Conservation (phyloP, 305 asterid species). For the Solanum hybrid region DNA sequence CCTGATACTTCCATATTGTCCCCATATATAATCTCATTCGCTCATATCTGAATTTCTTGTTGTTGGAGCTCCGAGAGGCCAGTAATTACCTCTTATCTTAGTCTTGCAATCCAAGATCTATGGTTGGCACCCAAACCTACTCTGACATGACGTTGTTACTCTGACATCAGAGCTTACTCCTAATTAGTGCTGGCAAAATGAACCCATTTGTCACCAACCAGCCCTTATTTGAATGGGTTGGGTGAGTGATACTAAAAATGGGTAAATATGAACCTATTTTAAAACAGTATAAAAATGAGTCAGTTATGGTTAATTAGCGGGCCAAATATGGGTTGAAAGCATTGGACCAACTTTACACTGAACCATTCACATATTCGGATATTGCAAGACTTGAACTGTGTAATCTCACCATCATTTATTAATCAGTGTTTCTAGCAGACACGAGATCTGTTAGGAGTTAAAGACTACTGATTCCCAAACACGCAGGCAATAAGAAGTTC, state of each 20-base stretch:
- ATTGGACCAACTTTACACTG: background rate
- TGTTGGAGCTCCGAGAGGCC: background rate
- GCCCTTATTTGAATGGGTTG: background rate
- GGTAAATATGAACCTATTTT: background rate
- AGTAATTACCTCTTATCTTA: background rate
- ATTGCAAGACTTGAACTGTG: background rate
- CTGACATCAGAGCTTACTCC: background rate
- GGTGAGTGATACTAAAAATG: background rate
- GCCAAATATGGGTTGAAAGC: background rate
- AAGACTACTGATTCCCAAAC: background rate
- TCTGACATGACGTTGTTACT: background rate
- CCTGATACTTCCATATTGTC: background rate
- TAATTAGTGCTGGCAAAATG: background rate
- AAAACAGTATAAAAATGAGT: background rate
- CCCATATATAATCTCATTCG: background rate
- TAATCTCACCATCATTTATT: background rate
- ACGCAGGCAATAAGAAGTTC: background rate
- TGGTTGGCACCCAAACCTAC: background rate
- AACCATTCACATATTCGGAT: background rate
- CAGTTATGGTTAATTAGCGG: background rate
- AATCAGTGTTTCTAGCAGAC: background rate
- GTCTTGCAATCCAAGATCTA: background rate
- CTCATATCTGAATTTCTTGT: background rate
- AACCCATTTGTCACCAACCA: background rate
- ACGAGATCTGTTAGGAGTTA: background rate